Conservation (phyloP, 768 basidiomycete genomes). For the Lactarius quietus region DNA sequence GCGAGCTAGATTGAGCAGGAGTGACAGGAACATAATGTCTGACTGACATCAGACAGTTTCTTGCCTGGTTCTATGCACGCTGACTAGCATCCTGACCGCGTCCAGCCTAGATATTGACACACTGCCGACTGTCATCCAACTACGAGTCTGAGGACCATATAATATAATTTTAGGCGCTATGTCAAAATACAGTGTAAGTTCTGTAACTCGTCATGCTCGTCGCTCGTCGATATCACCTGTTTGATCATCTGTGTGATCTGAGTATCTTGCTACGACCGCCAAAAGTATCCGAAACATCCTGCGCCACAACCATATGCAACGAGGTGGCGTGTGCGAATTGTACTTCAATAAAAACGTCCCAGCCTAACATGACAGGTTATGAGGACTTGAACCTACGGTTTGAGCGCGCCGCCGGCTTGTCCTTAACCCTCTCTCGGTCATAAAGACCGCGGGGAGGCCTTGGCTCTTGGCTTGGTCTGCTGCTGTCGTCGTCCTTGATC, state of each 20-base stretch:
- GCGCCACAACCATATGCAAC: background rate
- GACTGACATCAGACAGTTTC: background rate
- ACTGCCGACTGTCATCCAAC: background rate
- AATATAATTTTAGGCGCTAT: background rate
- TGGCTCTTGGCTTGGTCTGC: background rate
- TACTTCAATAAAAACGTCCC: background rate
- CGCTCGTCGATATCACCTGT: background rate
- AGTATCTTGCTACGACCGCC: background rate
- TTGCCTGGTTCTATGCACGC: background rate
- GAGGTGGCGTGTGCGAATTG: no score
- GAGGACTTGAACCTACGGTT: background rate
- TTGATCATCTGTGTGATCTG: background rate
- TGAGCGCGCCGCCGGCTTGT: constrained; percentile 6
- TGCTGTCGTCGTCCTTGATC: background rate
- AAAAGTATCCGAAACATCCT: background rate
- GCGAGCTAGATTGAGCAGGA: background rate
- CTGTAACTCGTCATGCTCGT: background rate
- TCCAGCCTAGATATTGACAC: background rate
- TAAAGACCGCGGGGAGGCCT: background rate
- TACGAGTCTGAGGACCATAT: background rate
- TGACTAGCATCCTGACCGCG: background rate
- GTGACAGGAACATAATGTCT: background rate
- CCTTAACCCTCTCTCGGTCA: background rate
- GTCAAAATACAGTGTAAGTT: background rate
- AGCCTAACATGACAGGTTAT: background rate